Conservation (phyloP, 2,329 filamentous ascomycete genomes). For the Scedosporium boydii region DNA sequence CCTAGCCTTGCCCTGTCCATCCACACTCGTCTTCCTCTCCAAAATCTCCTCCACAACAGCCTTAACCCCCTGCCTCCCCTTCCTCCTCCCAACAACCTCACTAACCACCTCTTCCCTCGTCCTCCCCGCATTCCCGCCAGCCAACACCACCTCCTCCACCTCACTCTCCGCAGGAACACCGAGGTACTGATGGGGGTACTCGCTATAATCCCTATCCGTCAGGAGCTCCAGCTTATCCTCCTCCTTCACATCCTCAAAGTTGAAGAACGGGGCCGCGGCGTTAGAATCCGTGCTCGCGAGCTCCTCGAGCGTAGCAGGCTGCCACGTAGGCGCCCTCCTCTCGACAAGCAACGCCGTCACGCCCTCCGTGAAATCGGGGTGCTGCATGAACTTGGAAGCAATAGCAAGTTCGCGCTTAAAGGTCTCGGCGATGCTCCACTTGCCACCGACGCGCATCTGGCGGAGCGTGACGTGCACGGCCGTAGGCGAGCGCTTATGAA, state of each 20-base stretch:
- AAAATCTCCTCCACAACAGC: constrained; percentile 62
- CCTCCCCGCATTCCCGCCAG: constrained; percentile 18
- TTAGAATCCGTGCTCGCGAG: constrained; percentile 38
- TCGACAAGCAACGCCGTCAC: constrained; percentile 73
- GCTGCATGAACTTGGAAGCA: constrained; percentile 77
- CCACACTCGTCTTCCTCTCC: constrained; percentile 46
- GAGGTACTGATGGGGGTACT: constrained; percentile 64
- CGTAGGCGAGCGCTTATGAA: constrained; percentile 74
- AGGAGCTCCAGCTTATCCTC: constrained; percentile 48
- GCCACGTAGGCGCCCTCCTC: constrained; percentile 64
- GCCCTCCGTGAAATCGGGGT: constrained; percentile 85
- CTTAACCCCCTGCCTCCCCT: constrained; percentile 58
- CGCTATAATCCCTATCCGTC: constrained; percentile 49
- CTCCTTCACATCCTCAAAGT: constrained; percentile 30
- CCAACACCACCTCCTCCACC: constrained; percentile 34
- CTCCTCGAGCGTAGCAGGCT: constrained; percentile 62
- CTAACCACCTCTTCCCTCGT: constrained; percentile 50
- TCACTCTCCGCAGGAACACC: constrained; percentile 66
- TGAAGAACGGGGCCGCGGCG: constrained; percentile 59
- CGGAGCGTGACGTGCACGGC: constrained; percentile 74
- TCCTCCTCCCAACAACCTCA: constrained; percentile 49
- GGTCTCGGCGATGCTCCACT: constrained; percentile 75
- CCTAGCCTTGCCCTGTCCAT: constrained; percentile 30
- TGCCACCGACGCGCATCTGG: constrained; percentile 66
- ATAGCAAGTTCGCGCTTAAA: constrained; percentile 83